phyloP scores from a whole-genome alignment of 225 moss, liverwort and hornwort genomes.

The Straminergon stramineum region DNA sequence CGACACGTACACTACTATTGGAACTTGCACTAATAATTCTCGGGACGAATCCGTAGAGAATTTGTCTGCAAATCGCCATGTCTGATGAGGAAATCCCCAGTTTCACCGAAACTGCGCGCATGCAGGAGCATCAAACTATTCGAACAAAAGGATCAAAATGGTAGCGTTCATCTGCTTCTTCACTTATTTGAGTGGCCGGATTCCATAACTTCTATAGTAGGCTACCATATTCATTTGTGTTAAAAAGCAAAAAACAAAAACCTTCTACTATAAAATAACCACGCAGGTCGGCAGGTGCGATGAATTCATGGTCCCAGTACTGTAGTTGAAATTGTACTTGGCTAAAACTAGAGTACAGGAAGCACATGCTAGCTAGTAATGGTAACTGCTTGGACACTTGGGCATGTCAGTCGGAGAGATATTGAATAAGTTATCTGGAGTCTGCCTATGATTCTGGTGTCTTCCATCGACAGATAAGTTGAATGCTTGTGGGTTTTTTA shows the following conservation, averaged over 20 bases:
- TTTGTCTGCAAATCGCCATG: not conserved
- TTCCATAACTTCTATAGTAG: not conserved
- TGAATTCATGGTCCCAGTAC: not conserved
- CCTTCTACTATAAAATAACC: not conserved
- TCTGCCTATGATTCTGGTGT: not conserved
- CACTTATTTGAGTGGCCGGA: too few relatives aligned
- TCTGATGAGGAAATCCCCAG: not conserved
- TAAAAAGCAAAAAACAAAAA: too few relatives aligned
- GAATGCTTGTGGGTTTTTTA: not conserved
- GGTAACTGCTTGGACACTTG: not conserved
- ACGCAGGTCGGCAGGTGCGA: too few relatives aligned
- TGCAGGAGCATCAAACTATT: not conserved
- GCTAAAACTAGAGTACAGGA: not conserved
- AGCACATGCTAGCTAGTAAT: not conserved
- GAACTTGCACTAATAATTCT: not conserved
- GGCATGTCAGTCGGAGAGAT: not conserved
- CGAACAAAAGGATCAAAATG: not conserved
- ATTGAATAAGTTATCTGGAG: too few relatives aligned
- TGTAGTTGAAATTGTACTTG: not conserved
- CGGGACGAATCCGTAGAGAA: not conserved
- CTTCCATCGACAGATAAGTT: not conserved
- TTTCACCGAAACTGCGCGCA: not conserved
- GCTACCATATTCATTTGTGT: too few relatives aligned
- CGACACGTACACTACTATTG: not conserved
- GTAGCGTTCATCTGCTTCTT: not conserved